Conservation (phyloP, 2,329 filamentous ascomycete species). For the Conoideocrella luteorostrata region DNA sequence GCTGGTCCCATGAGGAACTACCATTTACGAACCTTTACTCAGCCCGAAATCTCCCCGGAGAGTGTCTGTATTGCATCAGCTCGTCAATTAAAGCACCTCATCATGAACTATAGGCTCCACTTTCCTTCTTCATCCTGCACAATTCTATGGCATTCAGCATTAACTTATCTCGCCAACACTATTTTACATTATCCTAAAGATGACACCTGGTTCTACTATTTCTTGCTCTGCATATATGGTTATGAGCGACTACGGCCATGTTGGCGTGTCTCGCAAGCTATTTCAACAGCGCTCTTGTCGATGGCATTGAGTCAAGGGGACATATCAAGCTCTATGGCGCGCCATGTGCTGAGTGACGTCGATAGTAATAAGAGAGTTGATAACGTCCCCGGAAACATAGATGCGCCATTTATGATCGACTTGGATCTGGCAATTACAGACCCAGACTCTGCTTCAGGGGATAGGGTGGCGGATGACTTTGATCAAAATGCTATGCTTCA, state of each 20-base stretch:
- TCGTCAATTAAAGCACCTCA: slow-evolving; percentile 30
- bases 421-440: slow-evolving; percentile 23
- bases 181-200: slow-evolving; percentile 24
- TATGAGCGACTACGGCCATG: slow-evolving; percentile 28
- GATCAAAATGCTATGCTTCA: slow-evolving; percentile 22
- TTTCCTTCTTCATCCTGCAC: slow-evolving; percentile 27
- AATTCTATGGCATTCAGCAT: slow-evolving; percentile 33
- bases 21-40: slow-evolving; percentile 26
- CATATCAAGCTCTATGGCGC: slow-evolving; percentile 22
- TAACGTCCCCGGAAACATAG: slow-evolving; percentile 14
- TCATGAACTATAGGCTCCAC: slow-evolving; percentile 28
- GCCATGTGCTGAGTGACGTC: slow-evolving; percentile 20
- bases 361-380: slow-evolving; percentile 14
- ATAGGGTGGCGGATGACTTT: slow-evolving; percentile 24
- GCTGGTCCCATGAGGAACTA: slow-evolving; percentile 1
- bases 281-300: slow-evolving; percentile 27
- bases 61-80: slow-evolving; percentile 27
- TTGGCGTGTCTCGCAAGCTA: slow-evolving; percentile 29
- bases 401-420: slow-evolving; percentile 28
- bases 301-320: slow-evolving; percentile 27
- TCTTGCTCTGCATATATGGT: slow-evolving; percentile 31
- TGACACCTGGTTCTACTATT: slow-evolving; percentile 26
- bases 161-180: slow-evolving; percentile 33
- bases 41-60: slow-evolving; percentile 20
- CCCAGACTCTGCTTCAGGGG: slow-evolving; percentile 23